Percentiles rank a stretch among this genome's conserved stretches.
Evolutionary conservation across 495 filamentous ascomycete species (phyloP).

Genomic region (Lindgomyces ingoldianus): DNA sequence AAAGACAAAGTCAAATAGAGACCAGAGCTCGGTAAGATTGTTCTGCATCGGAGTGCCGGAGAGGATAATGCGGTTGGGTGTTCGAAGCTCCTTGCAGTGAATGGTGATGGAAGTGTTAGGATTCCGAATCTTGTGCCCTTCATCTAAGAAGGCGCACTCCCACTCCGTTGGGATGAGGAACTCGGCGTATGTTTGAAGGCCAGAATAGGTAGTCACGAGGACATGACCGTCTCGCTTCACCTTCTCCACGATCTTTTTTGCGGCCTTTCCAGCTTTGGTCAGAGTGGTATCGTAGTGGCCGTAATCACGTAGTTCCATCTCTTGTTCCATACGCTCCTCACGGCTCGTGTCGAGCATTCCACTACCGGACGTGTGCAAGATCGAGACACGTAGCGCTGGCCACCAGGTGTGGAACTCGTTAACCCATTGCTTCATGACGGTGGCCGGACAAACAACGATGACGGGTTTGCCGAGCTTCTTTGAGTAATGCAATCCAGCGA

Average conservation of each 20-base stretch:
- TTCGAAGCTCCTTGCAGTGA: constrained; percentile 86
- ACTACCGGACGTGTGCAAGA: constrained; percentile 90
- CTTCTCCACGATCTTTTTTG: constrained; percentile 74
- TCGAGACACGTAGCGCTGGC: constrained; percentile 91
- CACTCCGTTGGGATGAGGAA: constrained; percentile 79
- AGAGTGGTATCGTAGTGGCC: constrained; percentile 47
- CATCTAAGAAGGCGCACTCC: constrained; percentile 92
- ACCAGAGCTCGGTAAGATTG: constrained; percentile 95
- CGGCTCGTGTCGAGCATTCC: constrained; percentile 83
- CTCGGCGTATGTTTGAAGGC: constrained; percentile 81
- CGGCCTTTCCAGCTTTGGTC: constrained; percentile 59
- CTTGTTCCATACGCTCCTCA: constrained; percentile 72
- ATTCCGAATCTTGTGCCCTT: constrained; percentile 97
- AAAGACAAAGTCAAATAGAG: constrained; percentile 92
- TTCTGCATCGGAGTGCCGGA: constrained; percentile 98
- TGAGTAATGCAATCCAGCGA: constrained; percentile 89
- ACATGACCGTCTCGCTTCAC: constrained; percentile 89
- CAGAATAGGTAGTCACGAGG: constrained; percentile 90
- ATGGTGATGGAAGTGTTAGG: constrained; percentile 90
- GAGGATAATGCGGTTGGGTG: constrained; percentile 84
- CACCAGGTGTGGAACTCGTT: constrained; percentile 98
- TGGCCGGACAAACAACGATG: constrained; percentile 88
- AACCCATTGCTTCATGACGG: constrained; percentile 94
- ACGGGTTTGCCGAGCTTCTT: constrained; percentile 78
- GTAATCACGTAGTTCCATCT: constrained; percentile 53